phyloP scores from a whole-genome alignment of 83 land plant species.

The Picea engelmannii region DNA sequence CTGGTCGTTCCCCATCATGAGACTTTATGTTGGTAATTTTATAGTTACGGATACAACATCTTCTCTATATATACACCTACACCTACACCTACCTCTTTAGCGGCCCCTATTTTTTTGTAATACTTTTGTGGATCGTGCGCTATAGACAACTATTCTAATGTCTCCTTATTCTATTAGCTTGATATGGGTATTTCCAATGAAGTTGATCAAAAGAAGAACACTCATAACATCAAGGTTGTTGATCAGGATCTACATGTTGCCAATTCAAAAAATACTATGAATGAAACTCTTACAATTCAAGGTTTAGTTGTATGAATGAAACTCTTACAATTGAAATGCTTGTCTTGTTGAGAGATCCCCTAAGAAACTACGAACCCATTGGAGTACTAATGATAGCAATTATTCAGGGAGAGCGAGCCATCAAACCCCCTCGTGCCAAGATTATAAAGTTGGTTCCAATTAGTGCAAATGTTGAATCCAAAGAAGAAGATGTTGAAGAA shows the following conservation, averaged over 20 bases:
- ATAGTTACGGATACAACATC: too few species aligned
- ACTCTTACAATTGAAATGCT: conserved; percentile 43
- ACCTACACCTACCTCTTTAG: too few species aligned
- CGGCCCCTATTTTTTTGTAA: too few species aligned
- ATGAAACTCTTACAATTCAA: conserved; percentile 30
- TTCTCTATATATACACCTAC: too few species aligned
- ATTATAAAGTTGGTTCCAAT: conserved; percentile 21
- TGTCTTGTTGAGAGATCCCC: too few species aligned
- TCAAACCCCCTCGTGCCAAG: conserved; percentile 35
- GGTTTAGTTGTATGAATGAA: conserved; percentile 31
- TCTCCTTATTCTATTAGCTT: conserved; percentile 6
- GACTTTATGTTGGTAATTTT: too few species aligned
- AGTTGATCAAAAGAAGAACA: conserved; percentile 17
- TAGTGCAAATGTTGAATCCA: conserved; percentile 20
- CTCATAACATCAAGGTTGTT: conserved; percentile 28
- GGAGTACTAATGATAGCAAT: conserved; percentile 60
- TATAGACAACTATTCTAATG: too few species aligned
- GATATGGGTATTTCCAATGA: conserved; percentile 30
- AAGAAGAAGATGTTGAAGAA: conserved; percentile 18
- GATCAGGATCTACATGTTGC: conserved; percentile 19
- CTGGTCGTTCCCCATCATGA: too few species aligned
- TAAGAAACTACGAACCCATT: conserved; percentile 34
- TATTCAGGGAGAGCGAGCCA: conserved; percentile 46
- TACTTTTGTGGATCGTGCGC: too few species aligned
- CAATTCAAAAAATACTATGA: conserved; percentile 23